These are phyloP conservation scores for Striga hermonthica DNA, from an alignment of 305 asterid species.

Conservation along the genomic window DNA sequence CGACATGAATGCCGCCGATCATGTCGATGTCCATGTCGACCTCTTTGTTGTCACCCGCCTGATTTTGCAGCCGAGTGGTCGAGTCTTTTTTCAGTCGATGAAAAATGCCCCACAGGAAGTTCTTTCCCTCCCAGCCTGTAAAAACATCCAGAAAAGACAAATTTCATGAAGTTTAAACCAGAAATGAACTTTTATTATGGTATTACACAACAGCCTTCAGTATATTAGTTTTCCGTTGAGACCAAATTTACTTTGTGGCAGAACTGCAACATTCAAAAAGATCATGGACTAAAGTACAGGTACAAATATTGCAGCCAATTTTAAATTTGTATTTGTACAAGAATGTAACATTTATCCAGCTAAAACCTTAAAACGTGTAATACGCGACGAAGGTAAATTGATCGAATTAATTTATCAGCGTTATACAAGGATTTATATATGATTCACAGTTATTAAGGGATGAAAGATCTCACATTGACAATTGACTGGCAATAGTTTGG, in stretches of 20 bases:
- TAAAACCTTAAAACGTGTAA: neutral
- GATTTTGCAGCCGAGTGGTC: neutral
- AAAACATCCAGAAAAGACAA: slow-evolving; percentile 9
- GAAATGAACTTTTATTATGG: neutral
- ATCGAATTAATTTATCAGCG: neutral
- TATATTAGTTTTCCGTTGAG: neutral
- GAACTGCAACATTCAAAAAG: slow-evolving; percentile 9
- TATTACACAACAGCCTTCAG: slow-evolving; percentile 1
- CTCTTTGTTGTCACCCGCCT: slow-evolving; percentile 24
- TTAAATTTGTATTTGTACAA: too few relatives aligned
- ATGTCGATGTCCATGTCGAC: slow-evolving; percentile 63
- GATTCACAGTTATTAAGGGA: slow-evolving; percentile 12
- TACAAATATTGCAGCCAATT: too few relatives aligned
- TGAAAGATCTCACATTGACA: slow-evolving; percentile 46
- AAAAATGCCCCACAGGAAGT: slow-evolving; percentile 66
- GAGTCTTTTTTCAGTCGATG: slow-evolving; percentile 30
- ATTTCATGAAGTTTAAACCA: neutral
- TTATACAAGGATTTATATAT: neutral
- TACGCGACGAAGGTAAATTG: slow-evolving; percentile 23
- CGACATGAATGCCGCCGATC: slow-evolving; percentile 43
- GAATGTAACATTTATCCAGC: slow-evolving; percentile 9
- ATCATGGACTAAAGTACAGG: too few relatives aligned
- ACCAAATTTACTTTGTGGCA: neutral
- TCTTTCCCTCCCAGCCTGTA: slow-evolving; percentile 51
- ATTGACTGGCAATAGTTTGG: slow-evolving; percentile 43